Percentiles rank a stretch among this genome's conserved stretches.
Conservation (phyloP, 768 basidiomycete species). For the Suillus fuscotomentosus region DNA sequence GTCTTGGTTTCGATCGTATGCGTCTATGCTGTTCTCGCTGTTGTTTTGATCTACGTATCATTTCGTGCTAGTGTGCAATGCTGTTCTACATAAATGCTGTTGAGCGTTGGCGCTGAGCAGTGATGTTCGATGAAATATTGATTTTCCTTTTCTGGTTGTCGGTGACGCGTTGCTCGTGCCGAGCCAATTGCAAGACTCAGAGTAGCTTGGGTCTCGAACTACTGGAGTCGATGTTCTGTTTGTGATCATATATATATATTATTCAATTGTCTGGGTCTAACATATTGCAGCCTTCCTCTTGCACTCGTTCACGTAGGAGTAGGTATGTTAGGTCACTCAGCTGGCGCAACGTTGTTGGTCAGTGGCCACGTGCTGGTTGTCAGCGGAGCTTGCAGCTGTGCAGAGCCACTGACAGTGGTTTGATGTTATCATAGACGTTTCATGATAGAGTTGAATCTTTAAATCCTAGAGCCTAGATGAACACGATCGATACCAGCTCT, state of each 20-base stretch:
- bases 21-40: neutral
- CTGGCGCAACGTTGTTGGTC: neutral
- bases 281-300: neutral
- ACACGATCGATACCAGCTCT: conserved; percentile 3
- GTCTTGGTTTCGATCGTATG: neutral
- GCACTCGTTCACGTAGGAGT: neutral
- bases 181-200: too few relatives aligned
- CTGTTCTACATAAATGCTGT: neutral
- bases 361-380: neutral
- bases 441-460: neutral
- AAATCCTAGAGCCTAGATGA: neutral
- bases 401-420: neutral
- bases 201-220: too few relatives aligned
- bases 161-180: too few relatives aligned
- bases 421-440: neutral
- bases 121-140: neutral
- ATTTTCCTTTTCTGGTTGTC: neutral
- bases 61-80: neutral
- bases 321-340: neutral
- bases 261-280: neutral
- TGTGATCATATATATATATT: neutral
- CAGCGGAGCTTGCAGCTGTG: neutral
- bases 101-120: neutral
- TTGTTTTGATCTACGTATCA: neutral
- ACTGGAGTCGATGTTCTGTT: neutral